phyloP scores from a whole-genome alignment of 257 asterid species.

The Echium plantagineum region DNA sequence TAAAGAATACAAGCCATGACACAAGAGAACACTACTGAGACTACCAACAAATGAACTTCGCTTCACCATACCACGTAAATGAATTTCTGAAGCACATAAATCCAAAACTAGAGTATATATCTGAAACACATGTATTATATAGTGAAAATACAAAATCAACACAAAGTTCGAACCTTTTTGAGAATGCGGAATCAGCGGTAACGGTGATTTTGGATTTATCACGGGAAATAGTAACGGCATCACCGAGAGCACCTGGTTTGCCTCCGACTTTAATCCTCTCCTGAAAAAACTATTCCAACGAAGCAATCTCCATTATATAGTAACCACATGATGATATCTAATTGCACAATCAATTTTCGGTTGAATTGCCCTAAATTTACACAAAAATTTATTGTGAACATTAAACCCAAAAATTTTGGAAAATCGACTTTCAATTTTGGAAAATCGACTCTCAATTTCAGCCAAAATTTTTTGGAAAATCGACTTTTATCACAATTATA shows the following conservation, averaged over 20 bases:
- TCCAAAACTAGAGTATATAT: no score
- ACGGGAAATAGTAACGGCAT: slow-evolving; percentile 32
- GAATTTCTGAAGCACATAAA: background rate
- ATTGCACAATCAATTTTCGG: no score
- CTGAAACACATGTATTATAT: no score
- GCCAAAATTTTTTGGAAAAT: no score
- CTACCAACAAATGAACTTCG: background rate
- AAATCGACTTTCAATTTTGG: no score
- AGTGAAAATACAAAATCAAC: no score
- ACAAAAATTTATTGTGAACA: no score
- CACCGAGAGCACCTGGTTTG: slow-evolving; percentile 51
- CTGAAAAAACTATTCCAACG: slow-evolving; percentile 42
- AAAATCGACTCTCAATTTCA: no score
- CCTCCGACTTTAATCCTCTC: slow-evolving; percentile 54
- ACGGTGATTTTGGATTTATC: slow-evolving; percentile 43
- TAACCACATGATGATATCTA: no score
- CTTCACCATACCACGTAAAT: background rate
- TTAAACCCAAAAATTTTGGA: no score
- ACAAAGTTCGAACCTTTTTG: slow-evolving; percentile 26
- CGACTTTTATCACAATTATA: no score
- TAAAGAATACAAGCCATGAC: background rate
- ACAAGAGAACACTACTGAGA: background rate
- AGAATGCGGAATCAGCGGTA: slow-evolving; percentile 39
- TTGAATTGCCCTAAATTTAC: no score
- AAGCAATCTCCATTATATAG: slow-evolving; percentile 54